Base-by-base conservation (phyloP, 2,329 filamentous ascomycete genomes). In the Leptographium procerum region DNA sequence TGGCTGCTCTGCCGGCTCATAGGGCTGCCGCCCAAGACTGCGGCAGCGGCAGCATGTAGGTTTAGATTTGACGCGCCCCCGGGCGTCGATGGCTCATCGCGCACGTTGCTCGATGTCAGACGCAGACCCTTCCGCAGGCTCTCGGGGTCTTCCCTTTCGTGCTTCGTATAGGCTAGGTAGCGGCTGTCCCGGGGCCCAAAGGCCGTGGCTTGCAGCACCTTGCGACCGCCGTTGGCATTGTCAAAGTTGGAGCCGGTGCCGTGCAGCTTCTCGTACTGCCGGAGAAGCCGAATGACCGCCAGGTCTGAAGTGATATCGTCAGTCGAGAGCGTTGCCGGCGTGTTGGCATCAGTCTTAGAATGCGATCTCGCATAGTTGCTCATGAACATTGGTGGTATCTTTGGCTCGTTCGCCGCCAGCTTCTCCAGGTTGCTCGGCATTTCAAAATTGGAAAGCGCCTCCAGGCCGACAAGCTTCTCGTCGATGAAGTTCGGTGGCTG, bases 331-430 rank as follows among this genome's bases (percentile, higher is more conserved):
- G 75, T 70, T 1, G 75, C 73, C 1, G 81, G 80, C 34, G 78
- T 80, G 67, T 82, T 83, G 61, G 79, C 78, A 60, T 84, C 81
- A 14, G 75, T 74, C 59, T 78, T 74, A 51, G 77, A 73, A 60
- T 81, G 80, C 16, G 78, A 76, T 71, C 83, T 83, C 60, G 81
- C 78, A 62, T 84, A 84, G 57, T 80, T 80, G 57, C 77, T 76
- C 47, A 80, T 79, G 47, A 81, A 77, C 10, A 77, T 73, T 0
- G 80, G 78, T 11, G 81, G 81, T 67, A 84, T 76, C 70, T 80
- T 83, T 55, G 81, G 79, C 65, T 83, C 81, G 34, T 77, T 75
- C 4, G 73, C 73, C 51, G 78, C 73, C 63, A 83, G 73, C 60
- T 81, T 75, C 62, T 83, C 79, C 50, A 86, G 73, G 65, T 83